phyloP scores from a whole-genome alignment of 257 asterid species.

The Oldenlandia corymbosa region DNA sequence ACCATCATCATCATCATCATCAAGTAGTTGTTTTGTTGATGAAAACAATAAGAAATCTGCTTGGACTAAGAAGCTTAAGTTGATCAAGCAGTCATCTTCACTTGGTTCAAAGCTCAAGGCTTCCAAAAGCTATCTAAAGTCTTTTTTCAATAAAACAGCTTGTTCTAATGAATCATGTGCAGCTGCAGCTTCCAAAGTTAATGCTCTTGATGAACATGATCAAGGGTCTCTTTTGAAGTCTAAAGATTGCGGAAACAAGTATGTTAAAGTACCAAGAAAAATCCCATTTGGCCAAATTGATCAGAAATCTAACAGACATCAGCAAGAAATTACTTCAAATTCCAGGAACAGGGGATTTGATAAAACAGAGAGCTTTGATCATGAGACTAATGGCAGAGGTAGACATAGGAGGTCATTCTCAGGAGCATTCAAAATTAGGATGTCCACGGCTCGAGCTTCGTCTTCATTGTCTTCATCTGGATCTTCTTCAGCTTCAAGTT shows the following conservation, averaged over 20 bases:
- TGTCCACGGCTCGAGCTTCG: conserved; percentile 38
- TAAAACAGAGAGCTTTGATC: conserved; percentile 17
- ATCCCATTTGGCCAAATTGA: conserved; percentile 53
- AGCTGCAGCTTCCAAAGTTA: conserved; percentile 27
- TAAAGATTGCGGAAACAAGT: conserved; percentile 8
- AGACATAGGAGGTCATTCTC: conserved; percentile 78
- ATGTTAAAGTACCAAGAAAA: conserved; percentile 17
- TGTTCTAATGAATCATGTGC: conserved; percentile 40
- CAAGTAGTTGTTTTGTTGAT: conserved; percentile 2
- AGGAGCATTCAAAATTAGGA: conserved; percentile 55
- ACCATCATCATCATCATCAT: too few species aligned
- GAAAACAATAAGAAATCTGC: conserved; percentile 32
- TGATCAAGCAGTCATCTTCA: conserved; percentile 35
- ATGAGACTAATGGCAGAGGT: conserved; percentile 20
- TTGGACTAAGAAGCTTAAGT: conserved; percentile 43
- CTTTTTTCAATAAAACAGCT: conserved; percentile 58
- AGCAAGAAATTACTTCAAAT: conserved; percentile 9
- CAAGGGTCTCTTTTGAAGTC: conserved; percentile 24
- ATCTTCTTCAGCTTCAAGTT: conserved; percentile 31
- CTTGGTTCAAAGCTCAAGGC: conserved; percentile 49
- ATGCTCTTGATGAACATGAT: conserved; percentile 7
- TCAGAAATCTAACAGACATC: conserved; percentile 18
- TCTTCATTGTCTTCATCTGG: conserved; percentile 25
- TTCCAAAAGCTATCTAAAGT: conserved; percentile 53
- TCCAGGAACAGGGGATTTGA: conserved; percentile 14